Conservation (phyloP, 2,329 filamentous ascomycete genomes). For the Nemania serpens region DNA sequence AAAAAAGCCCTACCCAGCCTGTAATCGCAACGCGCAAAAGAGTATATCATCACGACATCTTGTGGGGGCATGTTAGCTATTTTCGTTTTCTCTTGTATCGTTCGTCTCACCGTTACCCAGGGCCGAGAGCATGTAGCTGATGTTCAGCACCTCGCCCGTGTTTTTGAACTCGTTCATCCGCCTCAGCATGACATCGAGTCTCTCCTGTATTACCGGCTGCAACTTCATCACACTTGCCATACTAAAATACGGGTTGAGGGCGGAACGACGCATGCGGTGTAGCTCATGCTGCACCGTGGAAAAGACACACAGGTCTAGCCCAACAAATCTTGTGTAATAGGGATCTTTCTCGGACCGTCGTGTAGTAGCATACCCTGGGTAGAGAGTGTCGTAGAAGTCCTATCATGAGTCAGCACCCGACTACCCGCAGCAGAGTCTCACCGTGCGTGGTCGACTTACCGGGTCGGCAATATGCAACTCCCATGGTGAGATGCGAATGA, state of each 20-base stretch:
- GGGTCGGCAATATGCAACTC: conserved; percentile 15
- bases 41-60: conserved; percentile 15
- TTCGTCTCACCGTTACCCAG: conserved; percentile 10
- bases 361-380: conserved; percentile 4
- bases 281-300: conserved; percentile 17
- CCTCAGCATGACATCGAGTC: conserved; percentile 10
- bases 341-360: conserved; percentile 17
- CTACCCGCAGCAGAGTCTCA: background rate
- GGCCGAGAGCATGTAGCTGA: conserved; percentile 14
- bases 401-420: background rate
- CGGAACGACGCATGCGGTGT: conserved; percentile 13
- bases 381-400: conserved; percentile 21
- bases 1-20: conserved; percentile 6
- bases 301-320: conserved; percentile 17
- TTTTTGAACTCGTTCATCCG: conserved; percentile 11
- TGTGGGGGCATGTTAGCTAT: background rate
- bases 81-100: background rate
- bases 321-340: conserved; percentile 14
- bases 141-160: conserved; percentile 6
- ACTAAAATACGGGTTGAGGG: conserved; percentile 15
- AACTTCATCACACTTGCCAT: conserved; percentile 9
- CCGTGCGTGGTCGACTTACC: background rate
- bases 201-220: conserved; percentile 20
- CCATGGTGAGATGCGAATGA: conserved; percentile 16
- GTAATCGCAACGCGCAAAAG: conserved; percentile 18